A percentile compares a stretch with the other conserved stretches of the same genome.
phyloP scores from a whole-genome alignment of 2,329 filamentous ascomycete genomes.

The Alternaria rosae region DNA sequence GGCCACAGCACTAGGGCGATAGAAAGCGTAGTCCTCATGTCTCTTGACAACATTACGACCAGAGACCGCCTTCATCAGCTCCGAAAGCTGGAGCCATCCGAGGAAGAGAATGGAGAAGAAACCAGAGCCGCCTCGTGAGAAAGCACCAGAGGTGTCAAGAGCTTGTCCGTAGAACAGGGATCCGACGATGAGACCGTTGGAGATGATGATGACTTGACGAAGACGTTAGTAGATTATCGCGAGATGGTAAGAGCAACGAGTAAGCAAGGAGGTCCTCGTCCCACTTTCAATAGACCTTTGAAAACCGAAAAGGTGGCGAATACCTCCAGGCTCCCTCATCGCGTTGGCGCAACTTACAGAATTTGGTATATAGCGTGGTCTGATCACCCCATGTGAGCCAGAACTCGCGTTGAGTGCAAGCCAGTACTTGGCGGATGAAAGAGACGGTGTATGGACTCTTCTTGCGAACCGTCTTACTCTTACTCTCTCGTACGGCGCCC shows the following conservation, averaged over 20 bases:
- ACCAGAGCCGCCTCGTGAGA: constrained; percentile 67
- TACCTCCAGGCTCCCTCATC: neutral
- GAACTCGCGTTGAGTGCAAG: constrained; percentile 75
- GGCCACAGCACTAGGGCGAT: constrained; percentile 70
- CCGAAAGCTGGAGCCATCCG: constrained; percentile 75
- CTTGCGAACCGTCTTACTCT: constrained; percentile 70
- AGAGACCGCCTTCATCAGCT: constrained; percentile 78
- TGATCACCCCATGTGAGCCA: constrained; percentile 81
- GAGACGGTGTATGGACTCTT: constrained; percentile 80
- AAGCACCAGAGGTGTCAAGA: constrained; percentile 66
- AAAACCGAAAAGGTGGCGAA: neutral
- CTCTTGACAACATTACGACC: constrained; percentile 74
- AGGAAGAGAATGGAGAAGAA: constrained; percentile 74
- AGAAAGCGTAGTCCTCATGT: constrained; percentile 73
- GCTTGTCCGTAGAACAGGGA: constrained; percentile 78
- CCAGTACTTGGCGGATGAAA: constrained; percentile 73
- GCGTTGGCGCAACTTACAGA: constrained; percentile 49
- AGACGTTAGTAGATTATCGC: neutral
- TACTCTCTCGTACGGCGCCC: constrained; percentile 68
- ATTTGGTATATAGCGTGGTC: constrained; percentile 74
- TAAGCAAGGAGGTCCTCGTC: neutral
- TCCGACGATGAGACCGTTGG: constrained; percentile 77
- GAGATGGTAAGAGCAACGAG: neutral
- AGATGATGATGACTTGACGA: constrained; percentile 69
- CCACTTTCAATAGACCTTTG: neutral